These are phyloP conservation scores for Coemansia sp. DNA, from an alignment of 192 early-diverging fungal genomes.

Conservation along the genomic window DNA sequence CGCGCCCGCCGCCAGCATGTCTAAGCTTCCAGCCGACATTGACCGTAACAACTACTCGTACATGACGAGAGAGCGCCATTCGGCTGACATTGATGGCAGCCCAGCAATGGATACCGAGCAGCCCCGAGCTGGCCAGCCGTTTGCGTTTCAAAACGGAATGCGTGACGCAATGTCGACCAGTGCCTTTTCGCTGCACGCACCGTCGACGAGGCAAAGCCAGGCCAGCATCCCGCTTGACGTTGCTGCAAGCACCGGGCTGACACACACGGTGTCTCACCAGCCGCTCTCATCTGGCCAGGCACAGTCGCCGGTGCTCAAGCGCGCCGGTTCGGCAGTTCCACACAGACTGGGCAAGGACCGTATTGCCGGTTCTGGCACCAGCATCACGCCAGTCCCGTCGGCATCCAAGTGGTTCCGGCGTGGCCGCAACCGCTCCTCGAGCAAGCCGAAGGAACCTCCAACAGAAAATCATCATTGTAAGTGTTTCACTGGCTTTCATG, in stretches of 20 bases:
- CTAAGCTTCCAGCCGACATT: constrained; percentile 7
- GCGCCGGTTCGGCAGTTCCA: constrained; percentile 34
- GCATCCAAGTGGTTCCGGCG: constrained; percentile 48
- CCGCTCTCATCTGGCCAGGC: background rate
- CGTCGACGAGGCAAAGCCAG: constrained; percentile 37
- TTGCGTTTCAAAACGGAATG: constrained; percentile 29
- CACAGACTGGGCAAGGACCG: constrained; percentile 18
- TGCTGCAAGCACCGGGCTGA: background rate
- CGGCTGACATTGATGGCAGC: constrained; percentile 15
- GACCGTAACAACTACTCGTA: constrained; percentile 53
- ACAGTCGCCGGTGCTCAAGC: constrained; percentile 27
- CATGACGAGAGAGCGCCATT: constrained; percentile 39
- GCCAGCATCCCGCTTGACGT: constrained; percentile 18
- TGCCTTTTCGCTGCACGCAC: constrained; percentile 23
- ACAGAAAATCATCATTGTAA: constrained; percentile 35
- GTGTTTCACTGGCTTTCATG: background rate
- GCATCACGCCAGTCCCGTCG: constrained; percentile 19
- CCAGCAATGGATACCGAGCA: constrained; percentile 5
- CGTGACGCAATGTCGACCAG: constrained; percentile 9
- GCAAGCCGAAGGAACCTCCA: constrained; percentile 17
- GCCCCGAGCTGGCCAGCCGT: constrained; percentile 35
- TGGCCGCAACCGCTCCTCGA: constrained; percentile 23
- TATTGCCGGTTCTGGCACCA: constrained; percentile 3
- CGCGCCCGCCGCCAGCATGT: constrained; percentile 15
- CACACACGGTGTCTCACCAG: constrained; percentile 18